Evolutionary conservation across 176 grass and related monocot genomes (phyloP), one percentile per base, ranked within the genome.

Genomic region (Oryza officinalis): DNA sequence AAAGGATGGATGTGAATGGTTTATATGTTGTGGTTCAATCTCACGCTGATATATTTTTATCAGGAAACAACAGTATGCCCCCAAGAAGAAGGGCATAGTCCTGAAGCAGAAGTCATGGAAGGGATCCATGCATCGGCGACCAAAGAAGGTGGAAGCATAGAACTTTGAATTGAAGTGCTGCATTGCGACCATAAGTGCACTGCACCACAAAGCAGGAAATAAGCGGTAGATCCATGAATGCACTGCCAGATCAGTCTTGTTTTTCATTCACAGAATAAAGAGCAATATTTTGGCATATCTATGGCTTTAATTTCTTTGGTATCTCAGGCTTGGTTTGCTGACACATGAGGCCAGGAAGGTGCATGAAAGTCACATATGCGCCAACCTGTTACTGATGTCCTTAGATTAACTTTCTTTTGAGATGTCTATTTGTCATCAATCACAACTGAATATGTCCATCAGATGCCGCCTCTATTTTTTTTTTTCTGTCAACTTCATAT

Each of bases 11-110:
- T 57, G 52, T 5, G 4, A 50, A 22, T 57, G 18, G 15, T 22
- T 22, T 46, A 43, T 57, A 77, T 7, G 26, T 8, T 67, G 43
- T 59, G 11, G 65, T 65, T 11, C 46, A 73, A 68, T 2, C 45
- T 46, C 1, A 69, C 79, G 33, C 15, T 28, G 13, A 11, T 72
- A 25, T 23, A 9, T 60, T 67, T 67, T 67, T 28, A 40, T 60
- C 69, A 90, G 88, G 79, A 86, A 50, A 71, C 78, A 79, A 72
- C 67, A 60, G 26, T 73, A 80, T 78, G 73, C 78, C 1, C 67
- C 88, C 17, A 90, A 69, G 68, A 79, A 69, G 66, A 78, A 79
- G 40, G 84, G 88, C 64, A 41, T 87, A 13, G 68, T 61, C n/a
- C 41, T 87, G 80, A 87, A 79, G 80, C 67, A 74, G 11, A 86